These are phyloP conservation scores for Gnomoniopsis smithogilvyi DNA, from an alignment of 2,329 filamentous ascomycete species.

Conservation along the genomic window DNA sequence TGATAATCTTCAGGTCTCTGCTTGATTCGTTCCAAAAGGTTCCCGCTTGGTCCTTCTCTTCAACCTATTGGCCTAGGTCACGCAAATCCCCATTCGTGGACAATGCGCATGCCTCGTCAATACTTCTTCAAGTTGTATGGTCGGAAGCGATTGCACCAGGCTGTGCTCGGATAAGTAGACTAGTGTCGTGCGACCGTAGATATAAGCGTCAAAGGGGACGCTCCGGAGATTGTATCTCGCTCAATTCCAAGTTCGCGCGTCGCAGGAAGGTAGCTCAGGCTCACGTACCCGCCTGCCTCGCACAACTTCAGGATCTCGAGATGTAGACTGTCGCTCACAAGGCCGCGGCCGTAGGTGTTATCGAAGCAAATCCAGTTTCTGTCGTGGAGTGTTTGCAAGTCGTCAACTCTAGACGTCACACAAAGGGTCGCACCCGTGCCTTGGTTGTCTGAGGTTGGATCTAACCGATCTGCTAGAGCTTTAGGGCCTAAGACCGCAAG, in stretches of 20 bases:
- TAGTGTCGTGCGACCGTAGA: neutral
- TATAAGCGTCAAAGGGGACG: neutral
- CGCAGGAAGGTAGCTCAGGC: neutral
- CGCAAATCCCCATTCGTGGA: neutral
- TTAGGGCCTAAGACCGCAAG: neutral
- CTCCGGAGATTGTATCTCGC: neutral
- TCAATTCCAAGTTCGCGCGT: neutral
- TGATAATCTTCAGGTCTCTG: too few species aligned
- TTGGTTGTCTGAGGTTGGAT: neutral
- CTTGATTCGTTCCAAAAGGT: neutral
- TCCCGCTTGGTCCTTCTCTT: neutral
- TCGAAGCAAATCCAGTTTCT: neutral
- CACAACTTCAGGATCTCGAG: neutral
- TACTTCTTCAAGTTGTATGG: neutral
- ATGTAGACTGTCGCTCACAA: neutral
- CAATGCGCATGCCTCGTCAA: constrained; percentile 4
- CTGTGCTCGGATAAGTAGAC: neutral
- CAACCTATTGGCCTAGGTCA: neutral
- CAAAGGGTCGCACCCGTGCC: neutral
- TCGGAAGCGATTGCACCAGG: neutral
- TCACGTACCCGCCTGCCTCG: neutral
- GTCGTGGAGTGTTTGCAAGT: constrained; percentile 2
- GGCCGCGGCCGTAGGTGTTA: constrained; percentile 1
- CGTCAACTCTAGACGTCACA: neutral
- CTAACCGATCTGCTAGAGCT: neutral